Conservation (phyloP, 345 rosid genomes). For the Eucalyptus microcorys region DNA sequence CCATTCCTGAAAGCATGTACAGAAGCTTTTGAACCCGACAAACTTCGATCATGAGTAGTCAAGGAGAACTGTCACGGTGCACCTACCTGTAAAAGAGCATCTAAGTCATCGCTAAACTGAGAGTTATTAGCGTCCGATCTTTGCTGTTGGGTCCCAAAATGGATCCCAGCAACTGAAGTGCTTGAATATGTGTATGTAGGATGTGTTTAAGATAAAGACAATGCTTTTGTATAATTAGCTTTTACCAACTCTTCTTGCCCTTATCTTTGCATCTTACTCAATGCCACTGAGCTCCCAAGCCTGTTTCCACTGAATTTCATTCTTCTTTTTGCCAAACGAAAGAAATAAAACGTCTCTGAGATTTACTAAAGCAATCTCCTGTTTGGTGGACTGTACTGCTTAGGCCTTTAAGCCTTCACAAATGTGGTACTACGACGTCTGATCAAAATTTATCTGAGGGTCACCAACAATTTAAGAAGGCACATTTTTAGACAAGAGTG, state of each 20-base stretch:
- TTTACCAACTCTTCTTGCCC: conserved; percentile 4
- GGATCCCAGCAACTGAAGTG: not conserved
- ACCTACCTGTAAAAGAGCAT: conserved; percentile 62
- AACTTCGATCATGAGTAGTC: not conserved
- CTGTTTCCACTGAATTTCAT: not conserved
- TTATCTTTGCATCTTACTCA: conserved; percentile 40
- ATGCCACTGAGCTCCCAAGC: conserved; percentile 2
- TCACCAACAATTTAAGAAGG: not conserved
- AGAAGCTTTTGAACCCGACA: not conserved
- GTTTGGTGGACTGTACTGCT: not conserved
- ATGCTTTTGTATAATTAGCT: not conserved
- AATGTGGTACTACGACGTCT: not conserved
- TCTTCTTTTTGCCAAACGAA: not conserved
- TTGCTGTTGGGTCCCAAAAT: not conserved
- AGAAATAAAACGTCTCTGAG: not conserved
- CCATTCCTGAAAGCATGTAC: conserved; percentile 52
- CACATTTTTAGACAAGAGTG: not conserved
- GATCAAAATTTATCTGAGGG: conserved; percentile 1
- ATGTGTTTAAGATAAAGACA: not conserved
- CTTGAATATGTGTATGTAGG: not conserved
- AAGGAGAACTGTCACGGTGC: not conserved
- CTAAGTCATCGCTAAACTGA: conserved; percentile 59
- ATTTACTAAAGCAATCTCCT: not conserved
- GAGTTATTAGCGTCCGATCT: conserved; percentile 40
- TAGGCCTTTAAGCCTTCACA: not conserved